Evolutionary conservation across 306 rosid genomes (phyloP), one percentile per base, ranked within the genome.

Genomic region (Trichosanthes truncata): DNA sequence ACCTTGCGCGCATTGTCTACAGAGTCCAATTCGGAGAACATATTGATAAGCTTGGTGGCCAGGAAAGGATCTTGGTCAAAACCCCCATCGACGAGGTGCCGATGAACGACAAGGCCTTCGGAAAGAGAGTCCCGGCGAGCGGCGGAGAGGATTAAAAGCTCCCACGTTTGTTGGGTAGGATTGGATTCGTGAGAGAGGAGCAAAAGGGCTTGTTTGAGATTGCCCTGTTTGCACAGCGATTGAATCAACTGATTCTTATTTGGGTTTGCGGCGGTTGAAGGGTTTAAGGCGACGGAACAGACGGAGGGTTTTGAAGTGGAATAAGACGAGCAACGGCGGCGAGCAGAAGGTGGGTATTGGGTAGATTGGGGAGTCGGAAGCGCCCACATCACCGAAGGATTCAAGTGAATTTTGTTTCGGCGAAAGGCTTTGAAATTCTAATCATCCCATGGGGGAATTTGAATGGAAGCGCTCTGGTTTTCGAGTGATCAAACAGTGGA

Each of bases 1-100:
- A 92, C 97, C 85, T 89, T 57, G 74, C 91, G 83, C 56, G 93
- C 97, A 77, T 79, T 68, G 49, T 90, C 93, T 18, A 92, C 67
- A 55, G 91, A 84, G 59, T 90, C 94, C 80, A 94, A 82, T 53
- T 89, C 96, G 0, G 88, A 83, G 79, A 90, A 94, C 98, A 94
- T 92, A 63, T 85, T 86, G 36, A 94, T 94, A 12, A 92, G 97
- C 81, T 92, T 94, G 57, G 97, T 92, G 75, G 97, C 98, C 73
- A 94, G 79, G 76, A 86, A 94, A 0, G 97, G 97, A 69, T 94
- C 98, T 38, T 89, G 94, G 80, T 85, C 91, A 55, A 85, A 81
- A 25, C 92, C 95, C 78, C 80, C 83, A 17, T 84, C 67, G 55
- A 82, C 85, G 33, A 94, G 89, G 66, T 65, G 91, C 3, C 82